These are phyloP conservation scores for Auricularia cornea DNA, from an alignment of 768 basidiomycete species.

Conservation along the genomic window DNA sequence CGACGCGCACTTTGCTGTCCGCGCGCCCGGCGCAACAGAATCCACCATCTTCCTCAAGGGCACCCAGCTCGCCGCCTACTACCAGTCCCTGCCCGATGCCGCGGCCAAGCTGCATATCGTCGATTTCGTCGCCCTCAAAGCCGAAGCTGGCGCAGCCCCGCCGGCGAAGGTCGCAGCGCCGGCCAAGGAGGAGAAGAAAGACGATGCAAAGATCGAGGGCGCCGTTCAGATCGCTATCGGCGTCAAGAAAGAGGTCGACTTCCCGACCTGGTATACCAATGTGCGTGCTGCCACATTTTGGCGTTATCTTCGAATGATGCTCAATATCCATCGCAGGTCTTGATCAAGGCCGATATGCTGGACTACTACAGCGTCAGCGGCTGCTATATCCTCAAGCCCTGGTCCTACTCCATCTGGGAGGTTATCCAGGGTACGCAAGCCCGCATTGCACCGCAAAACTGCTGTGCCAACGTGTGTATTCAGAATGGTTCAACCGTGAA, in stretches of 20 bases:
- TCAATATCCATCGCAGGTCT: conserved; percentile 50
- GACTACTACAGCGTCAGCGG: conserved; percentile 99
- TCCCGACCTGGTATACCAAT: conserved; percentile 88
- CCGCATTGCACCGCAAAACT: neutral
- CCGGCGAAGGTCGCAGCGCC: conserved; percentile 20
- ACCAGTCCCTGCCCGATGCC: conserved; percentile 61
- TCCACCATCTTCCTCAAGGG: conserved; percentile 75
- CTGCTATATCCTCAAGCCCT: conserved; percentile 96
- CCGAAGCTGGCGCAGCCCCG: conserved; percentile 26
- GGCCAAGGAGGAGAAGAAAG: conserved; percentile 45
- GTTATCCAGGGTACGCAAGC: conserved; percentile 68
- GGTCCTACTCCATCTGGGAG: conserved; percentile 98
- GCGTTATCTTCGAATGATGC: conserved; percentile 17
- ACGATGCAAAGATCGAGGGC: conserved; percentile 76
- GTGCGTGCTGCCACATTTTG: conserved; percentile 28
- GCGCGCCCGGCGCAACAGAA: conserved; percentile 54
- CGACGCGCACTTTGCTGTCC: conserved; percentile 61
- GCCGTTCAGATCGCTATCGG: conserved; percentile 89
- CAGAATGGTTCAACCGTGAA: conserved; percentile 86
- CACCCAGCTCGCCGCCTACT: conserved; percentile 61
- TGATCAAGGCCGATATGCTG: conserved; percentile 96
- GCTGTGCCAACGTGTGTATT: neutral
- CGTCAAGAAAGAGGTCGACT: conserved; percentile 93
- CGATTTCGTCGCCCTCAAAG: conserved; percentile 59
- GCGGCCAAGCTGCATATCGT: conserved; percentile 59